Conservation (phyloP, 768 basidiomycete genomes). For the Trametes gibbosa region DNA sequence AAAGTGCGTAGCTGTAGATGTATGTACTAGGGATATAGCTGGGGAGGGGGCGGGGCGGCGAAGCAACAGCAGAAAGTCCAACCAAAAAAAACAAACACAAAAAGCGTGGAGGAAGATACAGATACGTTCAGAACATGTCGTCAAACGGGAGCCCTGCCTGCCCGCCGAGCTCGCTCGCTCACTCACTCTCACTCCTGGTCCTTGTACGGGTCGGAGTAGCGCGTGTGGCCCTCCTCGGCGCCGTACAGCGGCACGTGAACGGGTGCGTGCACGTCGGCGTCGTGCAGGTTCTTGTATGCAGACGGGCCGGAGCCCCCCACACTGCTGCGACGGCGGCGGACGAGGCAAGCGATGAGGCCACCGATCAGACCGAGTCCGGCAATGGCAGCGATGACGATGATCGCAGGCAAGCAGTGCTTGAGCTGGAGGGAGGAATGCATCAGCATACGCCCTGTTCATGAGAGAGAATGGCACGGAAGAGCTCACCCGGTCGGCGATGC, state of each 20-base stretch:
- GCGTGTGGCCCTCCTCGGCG: slow-evolving; percentile 19
- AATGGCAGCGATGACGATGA: slow-evolving; percentile 12
- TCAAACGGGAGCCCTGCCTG: neutral
- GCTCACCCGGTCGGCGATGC: slow-evolving; percentile 4
- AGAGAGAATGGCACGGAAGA: neutral
- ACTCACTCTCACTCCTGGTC: slow-evolving; percentile 8
- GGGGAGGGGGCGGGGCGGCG: neutral
- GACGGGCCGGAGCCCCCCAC: slow-evolving; percentile 3
- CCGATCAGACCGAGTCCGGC: slow-evolving; percentile 8
- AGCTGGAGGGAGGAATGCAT: neutral
- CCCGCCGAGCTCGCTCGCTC: neutral
- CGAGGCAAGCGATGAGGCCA: slow-evolving; percentile 11
- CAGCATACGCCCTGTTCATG: neutral
- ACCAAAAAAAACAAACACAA: neutral
- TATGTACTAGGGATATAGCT: slow-evolving; percentile 3
- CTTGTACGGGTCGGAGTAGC: slow-evolving; percentile 19
- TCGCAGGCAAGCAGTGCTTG: slow-evolving; percentile 17
- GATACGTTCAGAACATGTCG: neutral
- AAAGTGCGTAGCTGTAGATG: too few relatives aligned
- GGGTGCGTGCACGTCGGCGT: slow-evolving; percentile 8
- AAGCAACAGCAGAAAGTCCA: neutral
- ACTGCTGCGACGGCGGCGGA: slow-evolving; percentile 6
- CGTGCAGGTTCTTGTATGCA: slow-evolving; percentile 16
- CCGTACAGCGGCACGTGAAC: slow-evolving; percentile 15
- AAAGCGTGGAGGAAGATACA: neutral